Evolutionary conservation across 345 rosid species (phyloP), one percentile per base, ranked within the genome.

Genomic region (Salix brachista): DNA sequence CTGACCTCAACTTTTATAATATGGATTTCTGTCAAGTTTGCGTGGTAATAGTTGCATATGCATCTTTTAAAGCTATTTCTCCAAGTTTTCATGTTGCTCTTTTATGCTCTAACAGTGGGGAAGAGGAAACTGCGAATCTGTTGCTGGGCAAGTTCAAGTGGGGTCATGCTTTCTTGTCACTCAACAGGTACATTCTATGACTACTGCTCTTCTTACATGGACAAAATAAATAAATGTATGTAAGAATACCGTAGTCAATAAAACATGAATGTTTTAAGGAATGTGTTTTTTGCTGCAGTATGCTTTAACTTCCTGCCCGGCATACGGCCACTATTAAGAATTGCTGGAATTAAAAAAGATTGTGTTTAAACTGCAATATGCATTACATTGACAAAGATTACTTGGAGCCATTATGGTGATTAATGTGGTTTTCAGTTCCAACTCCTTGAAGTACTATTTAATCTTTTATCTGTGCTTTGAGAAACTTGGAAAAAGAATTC

Each of bases 121-220:
- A 96, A 82, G 87, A 86, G 82, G 97, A 91, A 85, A 88, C 92
- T 66, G 97, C 91, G 46, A 77, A 92, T 62, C 82, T 89, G 80
- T 89, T 96, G 85, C 89, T 96, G 37, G 90, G 90, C 65, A 96
- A 93, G 89, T 96, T 96, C 86, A 96, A 96, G 78, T 96, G 99
- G 99, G 98, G 98, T 71, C 98, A 96, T 90, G 95, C 97, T 56
- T 96, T 96, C 84, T 81, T 90, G 79, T 93, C 97, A 66, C 90
- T 93, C 32, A 96, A 93, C 91, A 89, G 94, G 98, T 96, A 87
- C 48, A 67, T 50, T 28, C 8, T 65, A 46, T 46, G 52, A 46
- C 52, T 46, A 16, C 17, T 46, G 52, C 14, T 12, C 52, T 46
- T 0, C 5, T 1, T 42, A 42, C 46, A 42, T 1, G 13, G 46